Evolutionary conservation across 1,284 basidiomycete genomes (phyloP).

Genomic region (Tilletia horrida): DNA sequence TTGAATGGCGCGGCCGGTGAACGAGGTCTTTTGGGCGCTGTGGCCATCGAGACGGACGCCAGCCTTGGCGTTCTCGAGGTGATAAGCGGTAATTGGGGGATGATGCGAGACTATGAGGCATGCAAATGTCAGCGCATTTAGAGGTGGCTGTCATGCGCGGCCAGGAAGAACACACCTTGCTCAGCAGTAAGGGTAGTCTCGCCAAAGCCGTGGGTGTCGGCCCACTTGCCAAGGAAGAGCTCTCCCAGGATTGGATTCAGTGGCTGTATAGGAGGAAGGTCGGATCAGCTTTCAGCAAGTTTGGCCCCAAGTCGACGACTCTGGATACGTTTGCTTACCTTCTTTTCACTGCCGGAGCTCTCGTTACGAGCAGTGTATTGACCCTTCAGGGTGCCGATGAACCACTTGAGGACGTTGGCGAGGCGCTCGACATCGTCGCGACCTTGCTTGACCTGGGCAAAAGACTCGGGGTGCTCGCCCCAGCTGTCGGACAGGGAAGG

Average conservation of each 20-base stretch:
- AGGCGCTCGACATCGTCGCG: conserved; percentile 53
- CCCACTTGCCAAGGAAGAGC: conserved; percentile 89
- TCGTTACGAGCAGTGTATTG: conserved; percentile 70
- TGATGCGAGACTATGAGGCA: conserved; percentile 58
- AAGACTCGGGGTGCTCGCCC: conserved; percentile 53
- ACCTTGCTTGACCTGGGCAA: conserved; percentile 42
- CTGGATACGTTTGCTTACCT: conserved; percentile 61
- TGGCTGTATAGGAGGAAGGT: conserved; percentile 62
- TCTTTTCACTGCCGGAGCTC: conserved; percentile 85
- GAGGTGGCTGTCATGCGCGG: no score
- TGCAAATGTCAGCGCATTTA: neutral
- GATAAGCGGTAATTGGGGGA: conserved; percentile 61
- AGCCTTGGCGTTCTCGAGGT: conserved; percentile 77
- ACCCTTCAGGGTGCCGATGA: conserved; percentile 72
- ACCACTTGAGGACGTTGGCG: conserved; percentile 51
- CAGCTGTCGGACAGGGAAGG: conserved; percentile 26
- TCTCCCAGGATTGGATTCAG: conserved; percentile 88
- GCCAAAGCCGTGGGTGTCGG: conserved; percentile 73
- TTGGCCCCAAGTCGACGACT: no score
- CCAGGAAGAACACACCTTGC: conserved; percentile 68
- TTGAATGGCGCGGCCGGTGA: conserved; percentile 68
- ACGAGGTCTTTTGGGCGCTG: conserved; percentile 87
- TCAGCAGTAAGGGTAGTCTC: conserved; percentile 84
- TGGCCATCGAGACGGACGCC: conserved; percentile 80
- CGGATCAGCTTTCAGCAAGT: no score